phyloP scores from a whole-genome alignment of 306 rosid species.

The Lathyrus oleraceus region DNA sequence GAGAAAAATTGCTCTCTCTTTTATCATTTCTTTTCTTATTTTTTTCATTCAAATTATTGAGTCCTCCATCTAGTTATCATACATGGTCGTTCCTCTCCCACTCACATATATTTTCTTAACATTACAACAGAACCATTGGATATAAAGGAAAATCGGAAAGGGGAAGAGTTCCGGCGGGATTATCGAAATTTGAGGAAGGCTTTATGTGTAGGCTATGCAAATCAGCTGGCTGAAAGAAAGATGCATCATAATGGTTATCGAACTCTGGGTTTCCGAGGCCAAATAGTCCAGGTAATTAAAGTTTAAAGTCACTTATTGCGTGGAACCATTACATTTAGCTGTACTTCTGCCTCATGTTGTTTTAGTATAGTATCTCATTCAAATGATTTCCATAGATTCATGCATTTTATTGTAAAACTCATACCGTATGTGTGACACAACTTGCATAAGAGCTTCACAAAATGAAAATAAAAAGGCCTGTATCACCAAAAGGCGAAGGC shows the following conservation, averaged over 20 bases:
- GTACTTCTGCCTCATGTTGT: constrained; percentile 2
- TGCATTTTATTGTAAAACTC: constrained; percentile 13
- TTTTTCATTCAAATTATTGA: constrained; percentile 22
- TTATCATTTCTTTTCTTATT: not conserved
- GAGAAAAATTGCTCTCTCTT: constrained; percentile 10
- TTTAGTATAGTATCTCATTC: constrained; percentile 27
- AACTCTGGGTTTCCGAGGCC: constrained; percentile 84
- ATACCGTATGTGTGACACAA: constrained; percentile 3
- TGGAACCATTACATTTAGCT: constrained; percentile 26
- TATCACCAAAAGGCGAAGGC: constrained; percentile 17
- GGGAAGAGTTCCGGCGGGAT: constrained; percentile 49
- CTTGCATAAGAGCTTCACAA: constrained; percentile 8
- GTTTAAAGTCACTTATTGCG: constrained; percentile 20
- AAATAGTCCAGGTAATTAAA: constrained; percentile 81
- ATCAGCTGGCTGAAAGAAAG: constrained; percentile 97
- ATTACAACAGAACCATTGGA: constrained; percentile 60
- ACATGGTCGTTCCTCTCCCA: constrained; percentile 9
- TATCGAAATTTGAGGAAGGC: constrained; percentile 83
- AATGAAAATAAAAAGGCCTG: not conserved
- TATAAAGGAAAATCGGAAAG: constrained; percentile 51
- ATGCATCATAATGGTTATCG: constrained; percentile 93
- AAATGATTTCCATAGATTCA: constrained; percentile 22
- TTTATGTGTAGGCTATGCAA: constrained; percentile 88
- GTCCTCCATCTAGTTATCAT: constrained; percentile 5
- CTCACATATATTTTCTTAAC: constrained; percentile 20